Evolutionary conservation across 176 grass and related monocot genomes (phyloP).

Genomic region (Triticum turgidum): DNA sequence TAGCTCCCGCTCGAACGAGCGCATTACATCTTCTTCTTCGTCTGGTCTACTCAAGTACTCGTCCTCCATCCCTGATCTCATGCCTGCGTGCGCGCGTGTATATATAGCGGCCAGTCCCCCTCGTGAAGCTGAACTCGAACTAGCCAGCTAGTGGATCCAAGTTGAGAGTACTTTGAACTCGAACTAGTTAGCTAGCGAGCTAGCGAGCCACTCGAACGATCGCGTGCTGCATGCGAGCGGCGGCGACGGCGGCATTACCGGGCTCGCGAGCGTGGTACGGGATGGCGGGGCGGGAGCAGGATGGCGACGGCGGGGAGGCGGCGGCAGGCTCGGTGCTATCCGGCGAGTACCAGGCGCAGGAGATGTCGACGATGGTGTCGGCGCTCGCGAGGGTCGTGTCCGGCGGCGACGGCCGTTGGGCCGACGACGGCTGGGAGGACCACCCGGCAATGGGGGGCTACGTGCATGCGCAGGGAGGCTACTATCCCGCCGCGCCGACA

Average conservation of each 20-base stretch:
- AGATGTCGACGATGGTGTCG: constrained; percentile 70
- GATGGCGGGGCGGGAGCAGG: constrained; percentile 14
- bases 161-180: not conserved
- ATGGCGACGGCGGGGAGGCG: not conserved
- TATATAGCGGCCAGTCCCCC: not conserved
- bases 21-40: not conserved
- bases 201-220: not conserved
- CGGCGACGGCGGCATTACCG: constrained; percentile 3
- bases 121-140: not conserved
- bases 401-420: not conserved
- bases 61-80: not conserved
- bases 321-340: constrained; percentile 34
- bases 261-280: no score
- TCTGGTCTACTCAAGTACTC: not conserved
- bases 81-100: not conserved
- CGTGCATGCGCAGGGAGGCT: constrained; percentile 20
- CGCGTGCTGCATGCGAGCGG: not conserved
- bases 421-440: not conserved
- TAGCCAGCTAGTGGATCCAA: not conserved
- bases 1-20: not conserved
- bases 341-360: constrained; percentile 48
- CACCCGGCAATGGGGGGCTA: not conserved
- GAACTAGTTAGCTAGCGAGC: not conserved
- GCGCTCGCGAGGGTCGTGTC: constrained; percentile 61
- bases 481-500: constrained; percentile 13